phyloP scores from a whole-genome alignment of 805 yeast species.

The Osmozyma mogii region DNA sequence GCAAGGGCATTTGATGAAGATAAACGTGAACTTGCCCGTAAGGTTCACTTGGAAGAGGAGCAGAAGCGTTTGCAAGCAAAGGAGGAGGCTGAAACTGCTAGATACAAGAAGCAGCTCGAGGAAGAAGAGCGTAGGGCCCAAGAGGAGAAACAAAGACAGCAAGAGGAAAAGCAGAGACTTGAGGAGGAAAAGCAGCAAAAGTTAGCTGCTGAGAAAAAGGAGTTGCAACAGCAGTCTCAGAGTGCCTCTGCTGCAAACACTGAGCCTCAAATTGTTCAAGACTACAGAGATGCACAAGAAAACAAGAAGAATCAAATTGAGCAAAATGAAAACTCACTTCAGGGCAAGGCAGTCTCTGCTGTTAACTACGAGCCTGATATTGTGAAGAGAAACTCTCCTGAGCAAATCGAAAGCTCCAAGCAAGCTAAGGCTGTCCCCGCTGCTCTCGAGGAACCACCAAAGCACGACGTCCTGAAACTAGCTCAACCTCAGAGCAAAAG shows the following conservation, averaged over 20 bases:
- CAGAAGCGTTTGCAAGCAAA: slow-evolving; percentile 25
- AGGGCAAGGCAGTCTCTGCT: too few species aligned
- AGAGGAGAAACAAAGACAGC: slow-evolving; percentile 9
- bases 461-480: too few species aligned
- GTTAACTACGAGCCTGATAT: too few species aligned
- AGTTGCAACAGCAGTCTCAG: too few species aligned
- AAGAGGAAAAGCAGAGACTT: slow-evolving; percentile 7
- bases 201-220: slow-evolving; percentile 5
- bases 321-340: too few species aligned
- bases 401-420: too few species aligned
- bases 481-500: too few species aligned
- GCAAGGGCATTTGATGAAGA: slow-evolving; percentile 38
- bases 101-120: slow-evolving; percentile 8
- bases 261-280: background rate
- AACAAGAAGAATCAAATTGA: too few species aligned
- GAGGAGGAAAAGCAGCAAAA: slow-evolving; percentile 4
- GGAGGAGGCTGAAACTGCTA: slow-evolving; percentile 21
- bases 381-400: too few species aligned
- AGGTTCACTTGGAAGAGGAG: slow-evolving; percentile 17
- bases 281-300: too few species aligned
- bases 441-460: too few species aligned
- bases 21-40: slow-evolving; percentile 30
- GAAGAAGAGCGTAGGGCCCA: slow-evolving; percentile 9
- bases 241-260: background rate
- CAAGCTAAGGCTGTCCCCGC: too few species aligned